phyloP scores from a whole-genome alignment of 208 protist species.

The Acanthamoeba castellanii region DNA sequence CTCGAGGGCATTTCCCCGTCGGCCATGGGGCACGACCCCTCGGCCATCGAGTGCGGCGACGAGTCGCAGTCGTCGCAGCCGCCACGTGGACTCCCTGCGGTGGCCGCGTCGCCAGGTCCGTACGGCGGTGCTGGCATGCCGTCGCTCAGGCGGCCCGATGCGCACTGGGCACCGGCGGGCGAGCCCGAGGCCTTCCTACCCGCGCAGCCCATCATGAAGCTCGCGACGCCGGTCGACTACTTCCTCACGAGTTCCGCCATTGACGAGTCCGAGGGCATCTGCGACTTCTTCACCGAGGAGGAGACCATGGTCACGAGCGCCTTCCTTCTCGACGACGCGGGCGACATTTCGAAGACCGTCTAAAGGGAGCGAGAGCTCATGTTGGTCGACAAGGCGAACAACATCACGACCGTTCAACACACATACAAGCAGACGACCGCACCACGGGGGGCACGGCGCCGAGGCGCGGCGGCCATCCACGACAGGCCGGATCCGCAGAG shows the following conservation, averaged over 20 bases:
- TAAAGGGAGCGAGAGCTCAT: background rate
- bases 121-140: background rate
- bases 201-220: slow-evolving; percentile 40
- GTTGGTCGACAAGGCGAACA: background rate
- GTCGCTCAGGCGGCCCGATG: slow-evolving; percentile 4
- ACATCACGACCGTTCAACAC: background rate
- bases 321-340: background rate
- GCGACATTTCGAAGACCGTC: background rate
- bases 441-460: background rate
- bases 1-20: background rate
- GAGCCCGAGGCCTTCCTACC: background rate
- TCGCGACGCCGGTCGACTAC: slow-evolving; percentile 61
- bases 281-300: slow-evolving; percentile 65
- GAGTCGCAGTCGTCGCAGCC: background rate
- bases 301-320: slow-evolving; percentile 32
- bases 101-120: background rate
- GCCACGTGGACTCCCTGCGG: background rate
- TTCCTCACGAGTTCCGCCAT: slow-evolving; percentile 44
- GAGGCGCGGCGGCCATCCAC: too few relatives aligned
- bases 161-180: background rate
- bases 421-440: background rate
- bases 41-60: slow-evolving; percentile 4
- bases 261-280: slow-evolving; percentile 44
- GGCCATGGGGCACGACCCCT: background rate
- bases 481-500: too few relatives aligned